phyloP scores from a whole-genome alignment of 73 alveolate genomes.

The Paramecium sonneborni region DNA sequence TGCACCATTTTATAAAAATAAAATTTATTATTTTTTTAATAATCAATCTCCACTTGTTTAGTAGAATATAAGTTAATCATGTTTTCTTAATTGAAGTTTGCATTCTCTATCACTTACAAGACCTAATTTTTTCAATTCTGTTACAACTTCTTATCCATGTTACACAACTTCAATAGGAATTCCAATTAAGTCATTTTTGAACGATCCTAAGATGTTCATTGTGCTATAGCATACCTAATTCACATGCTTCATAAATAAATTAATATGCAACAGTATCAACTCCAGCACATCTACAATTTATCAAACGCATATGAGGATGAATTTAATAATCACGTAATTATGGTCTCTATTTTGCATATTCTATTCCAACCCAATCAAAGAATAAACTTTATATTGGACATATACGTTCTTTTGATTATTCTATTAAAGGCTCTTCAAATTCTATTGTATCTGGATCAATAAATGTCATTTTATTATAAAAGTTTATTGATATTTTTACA shows the following conservation, averaged over 20 bases:
- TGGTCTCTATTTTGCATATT: neutral
- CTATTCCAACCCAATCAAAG: slow-evolving; percentile 11
- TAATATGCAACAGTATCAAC: slow-evolving; percentile 8
- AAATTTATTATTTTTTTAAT: neutral
- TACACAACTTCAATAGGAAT: slow-evolving; percentile 25
- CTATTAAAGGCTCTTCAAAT: neutral
- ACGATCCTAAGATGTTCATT: neutral
- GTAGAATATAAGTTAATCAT: slow-evolving; percentile 4
- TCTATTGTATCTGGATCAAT: slow-evolving; percentile 2
- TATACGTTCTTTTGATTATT: neutral
- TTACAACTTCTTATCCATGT: slow-evolving; percentile 5
- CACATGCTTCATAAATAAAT: slow-evolving; percentile 13
- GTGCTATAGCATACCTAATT: slow-evolving; percentile 20
- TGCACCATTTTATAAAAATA: neutral
- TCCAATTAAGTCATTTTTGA: neutral
- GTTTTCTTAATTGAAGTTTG: neutral
- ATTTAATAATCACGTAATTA: neutral
- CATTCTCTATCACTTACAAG: slow-evolving; percentile 7
- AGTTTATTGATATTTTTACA: slow-evolving; percentile 23
- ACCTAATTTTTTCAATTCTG: slow-evolving; percentile 22
- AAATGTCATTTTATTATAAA: neutral
- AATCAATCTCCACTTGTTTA: slow-evolving; percentile 23
- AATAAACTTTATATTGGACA: slow-evolving; percentile 21
- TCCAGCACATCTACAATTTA: slow-evolving; percentile 13
- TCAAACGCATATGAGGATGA: neutral